Base-by-base conservation (phyloP, 1,139 yeast species). In the Chernovozyma aurita region DNA sequence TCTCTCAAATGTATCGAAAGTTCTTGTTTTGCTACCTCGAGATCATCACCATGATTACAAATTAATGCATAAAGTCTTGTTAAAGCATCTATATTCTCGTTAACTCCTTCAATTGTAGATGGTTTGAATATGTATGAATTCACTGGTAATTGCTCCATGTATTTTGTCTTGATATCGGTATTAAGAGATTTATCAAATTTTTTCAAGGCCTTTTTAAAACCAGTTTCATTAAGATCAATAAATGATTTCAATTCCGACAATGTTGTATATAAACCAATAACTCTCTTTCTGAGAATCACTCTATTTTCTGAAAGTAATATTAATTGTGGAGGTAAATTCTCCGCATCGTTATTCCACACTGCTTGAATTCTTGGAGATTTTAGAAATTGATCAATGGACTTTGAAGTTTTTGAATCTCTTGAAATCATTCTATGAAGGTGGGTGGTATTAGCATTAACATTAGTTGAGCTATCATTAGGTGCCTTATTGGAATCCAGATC, bases 141-240 rank as follows among this genome's bases (percentile, higher is more conserved):
- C 3, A 43, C 42, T 0, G 72, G 63, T 31, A 70, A 56, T 26
- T 50, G 49, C 18, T 47, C 44, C 39, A 70, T 52, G 46, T 67
- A 70, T 8, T 52, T 61, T 33, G 60, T 70, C 41, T 69, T 69
- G 38, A 69, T 46, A 30, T 56, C 49, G 6, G 73, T 64, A 37
- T 68, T 59, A 42, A 81, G 59, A 4, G 80, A 75, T 55, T 80
- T 81, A 54, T 81, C 88, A 50, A 80, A 80, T 52, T 81, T 81
- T 48, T 81, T 81, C 44, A 79, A 67, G 16, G 84, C 84, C 46
- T 81, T 81, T 40, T 73, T 69, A 56, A 80, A 80, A 15, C 86
- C 87, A 15, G 83, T 77, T 41, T 75, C 72, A 53, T 81, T 81
- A 46, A 81, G 63, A 48, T 81, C 87, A 38, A 80, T 71, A 50